Evolutionary conservation across 2,329 filamentous ascomycete species (phyloP), one percentile per base, ranked within the genome.

Genomic region (Aureobasidium lini): DNA sequence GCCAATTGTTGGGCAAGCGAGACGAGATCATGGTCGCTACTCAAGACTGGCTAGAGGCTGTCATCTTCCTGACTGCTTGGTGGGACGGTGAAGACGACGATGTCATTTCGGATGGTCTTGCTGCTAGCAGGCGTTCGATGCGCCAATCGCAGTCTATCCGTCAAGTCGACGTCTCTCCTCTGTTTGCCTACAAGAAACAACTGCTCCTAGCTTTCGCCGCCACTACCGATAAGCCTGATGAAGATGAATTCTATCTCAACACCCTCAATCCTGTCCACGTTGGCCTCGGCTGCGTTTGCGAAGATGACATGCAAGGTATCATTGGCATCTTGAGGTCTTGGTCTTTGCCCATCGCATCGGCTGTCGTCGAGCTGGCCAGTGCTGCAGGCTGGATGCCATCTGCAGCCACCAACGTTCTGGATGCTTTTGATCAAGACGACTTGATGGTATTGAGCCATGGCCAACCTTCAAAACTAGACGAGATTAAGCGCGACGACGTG

Each of bases 21-120:
- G 82, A 86, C 37, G 85, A 90, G 18, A 89, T 96, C 56, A 77
- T 95, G 62, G 82, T 85, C 48, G 84, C 85, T 46, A 84, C 91
- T 1, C 86, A 93, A 68, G 92, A 96, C 72, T 97, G 93, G 93
- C 85, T 93, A 54, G 93, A 97, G 75, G 92, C 90, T 0, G 88
- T 87, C 0, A 76, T 96, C 61, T 89, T 87, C 1, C 76, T 97
- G 52, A 86, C 92, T 34, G 86, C 88, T 6, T 97, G 93, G 93
- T 96, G 92, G 91, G 87, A 95, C 69, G 90, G 94, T 62, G 82
- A 83, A n/a, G 83, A 85, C 61, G 81, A 85, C 9, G 74, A 77
- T 1, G 64, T 73, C 31, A 64, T 71, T 1, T 68, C 72, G 39
- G 75, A 72, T 54, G 78, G 72, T 63, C 70, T 79, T 34, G 72